These are phyloP conservation scores for Daldinia bambusicola DNA, from an alignment of 495 filamentous ascomycete genomes.

Conservation along the genomic window DNA sequence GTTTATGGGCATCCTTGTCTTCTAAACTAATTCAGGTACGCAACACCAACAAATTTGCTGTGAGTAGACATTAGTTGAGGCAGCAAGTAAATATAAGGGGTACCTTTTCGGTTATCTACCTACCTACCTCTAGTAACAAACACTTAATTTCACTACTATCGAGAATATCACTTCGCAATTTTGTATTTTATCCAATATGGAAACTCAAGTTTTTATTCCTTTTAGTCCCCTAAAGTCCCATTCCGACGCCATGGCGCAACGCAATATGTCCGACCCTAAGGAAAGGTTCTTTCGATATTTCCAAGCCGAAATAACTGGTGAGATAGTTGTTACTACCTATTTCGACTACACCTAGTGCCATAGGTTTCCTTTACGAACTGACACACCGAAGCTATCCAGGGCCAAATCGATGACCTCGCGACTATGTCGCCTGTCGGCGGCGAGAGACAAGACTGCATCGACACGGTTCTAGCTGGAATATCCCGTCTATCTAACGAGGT, in stretches of 20 bases:
- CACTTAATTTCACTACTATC: not conserved
- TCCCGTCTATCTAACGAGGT: slow-evolving; percentile 57
- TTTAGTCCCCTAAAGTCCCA: slow-evolving; percentile 28
- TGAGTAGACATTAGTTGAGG: slow-evolving; percentile 11
- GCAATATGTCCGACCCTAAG: slow-evolving; percentile 61
- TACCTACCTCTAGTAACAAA: too few species aligned
- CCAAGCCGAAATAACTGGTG: slow-evolving; percentile 76
- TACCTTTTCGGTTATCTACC: slow-evolving; percentile 22
- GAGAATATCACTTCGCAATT: not conserved
- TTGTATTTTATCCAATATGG: slow-evolving; percentile 20
- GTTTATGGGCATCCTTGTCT: not conserved
- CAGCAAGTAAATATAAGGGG: slow-evolving; percentile 32
- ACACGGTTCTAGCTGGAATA: slow-evolving; percentile 56
- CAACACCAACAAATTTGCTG: not conserved
- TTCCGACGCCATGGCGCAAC: slow-evolving; percentile 8
- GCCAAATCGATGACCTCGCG: slow-evolving; percentile 53
- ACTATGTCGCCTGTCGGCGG: slow-evolving; percentile 51
- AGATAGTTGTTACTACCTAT: slow-evolving; percentile 7
- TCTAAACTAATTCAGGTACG: not conserved
- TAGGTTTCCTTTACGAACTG: slow-evolving; percentile 18
- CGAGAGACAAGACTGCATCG: slow-evolving; percentile 59
- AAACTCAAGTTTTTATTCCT: slow-evolving; percentile 46
- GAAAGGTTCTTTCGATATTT: slow-evolving; percentile 84
- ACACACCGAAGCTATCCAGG: slow-evolving; percentile 51
- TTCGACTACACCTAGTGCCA: too few species aligned